Conservation (phyloP, 2,329 filamentous ascomycete genomes). For the Cylindrodendrum hubeiense region DNA sequence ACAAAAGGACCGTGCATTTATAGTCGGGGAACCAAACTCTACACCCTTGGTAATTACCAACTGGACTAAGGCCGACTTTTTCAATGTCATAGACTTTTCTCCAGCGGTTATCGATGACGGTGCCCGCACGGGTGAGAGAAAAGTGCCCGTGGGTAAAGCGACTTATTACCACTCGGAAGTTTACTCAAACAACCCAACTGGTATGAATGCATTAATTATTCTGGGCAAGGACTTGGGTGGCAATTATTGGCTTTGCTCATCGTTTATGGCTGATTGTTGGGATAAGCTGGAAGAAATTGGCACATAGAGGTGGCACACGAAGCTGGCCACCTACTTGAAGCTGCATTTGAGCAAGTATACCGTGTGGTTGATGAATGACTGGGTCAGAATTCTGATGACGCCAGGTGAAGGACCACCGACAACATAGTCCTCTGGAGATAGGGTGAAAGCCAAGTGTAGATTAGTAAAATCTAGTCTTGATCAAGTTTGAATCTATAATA, state of each 20-base stretch:
- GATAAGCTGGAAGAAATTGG: not conserved
- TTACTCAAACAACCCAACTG: not conserved
- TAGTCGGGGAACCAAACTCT: not conserved
- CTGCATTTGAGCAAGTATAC: too few relatives aligned
- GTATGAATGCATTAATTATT: not conserved
- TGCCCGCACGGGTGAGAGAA: not conserved
- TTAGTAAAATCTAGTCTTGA: too few relatives aligned
- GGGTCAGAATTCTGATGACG: too few relatives aligned
- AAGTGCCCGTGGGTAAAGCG: not conserved
- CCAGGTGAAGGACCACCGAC: too few relatives aligned
- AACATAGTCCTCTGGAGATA: too few relatives aligned
- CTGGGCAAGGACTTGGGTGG: not conserved
- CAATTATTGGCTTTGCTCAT: conserved; percentile 2
- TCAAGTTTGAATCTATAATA: too few relatives aligned
- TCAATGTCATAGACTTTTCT: not conserved
- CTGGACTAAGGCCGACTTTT: conserved; percentile 14
- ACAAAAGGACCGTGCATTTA: not conserved
- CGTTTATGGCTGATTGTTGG: not conserved
- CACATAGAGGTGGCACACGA: too few relatives aligned
- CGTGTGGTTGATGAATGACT: too few relatives aligned
- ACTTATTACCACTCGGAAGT: not conserved
- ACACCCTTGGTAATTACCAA: conserved; percentile 5
- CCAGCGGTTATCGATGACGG: not conserved
- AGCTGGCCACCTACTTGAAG: too few relatives aligned
- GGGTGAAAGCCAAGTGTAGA: too few relatives aligned